Base-by-base conservation (phyloP, 768 basidiomycete species). In the Russula olivacea region DNA sequence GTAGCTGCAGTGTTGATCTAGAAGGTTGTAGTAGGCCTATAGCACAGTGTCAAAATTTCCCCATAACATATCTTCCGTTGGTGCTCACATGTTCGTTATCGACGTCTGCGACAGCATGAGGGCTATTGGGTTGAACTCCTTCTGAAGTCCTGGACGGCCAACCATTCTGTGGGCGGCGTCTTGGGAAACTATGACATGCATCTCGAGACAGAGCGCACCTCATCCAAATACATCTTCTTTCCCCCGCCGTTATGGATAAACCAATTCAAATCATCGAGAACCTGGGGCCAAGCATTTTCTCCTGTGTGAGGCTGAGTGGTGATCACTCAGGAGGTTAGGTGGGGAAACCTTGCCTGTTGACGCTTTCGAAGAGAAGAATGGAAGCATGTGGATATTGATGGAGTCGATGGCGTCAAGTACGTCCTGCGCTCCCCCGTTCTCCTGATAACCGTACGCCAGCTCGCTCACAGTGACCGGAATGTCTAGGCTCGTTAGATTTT, bases 191-290 rank as follows among this genome's bases (percentile, higher is more conserved):
- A 32, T 21, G 28, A 32, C 38, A 38, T 36, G 11, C n/a, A 25
- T 32, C 25, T 38, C 32, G 32, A 36, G 36, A 54, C 48, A 8
- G 32, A 36, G 48, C 77, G 40, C 47, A 83, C 89, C 79, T 91
- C 80, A 67, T 82, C 84, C 41, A 89, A 76, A 68, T 87, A 87
- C 70, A 89, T 87, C 74, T 91, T 90, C 77, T 89, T 89, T 12
- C 81, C 83, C 34, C 80, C 69, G 4, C 82, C 84, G 58, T 85
- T 78, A n/a, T 76, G 69, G 43, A 85, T 77, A 69, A 90, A 90
- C 82, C 84, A 90, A 63, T 87, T 71, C 59, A 88, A 70, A 69
- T 90, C 87, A 1, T 68, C 71, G 61, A 76, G 54, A 0, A 89
- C 82, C 32, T 85, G 74, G 1, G 86, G 81, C 87, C 88, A 89